These are phyloP conservation scores for Candida vartiovaarae DNA, from an alignment of 805 yeast genomes.

Conservation along the genomic window DNA sequence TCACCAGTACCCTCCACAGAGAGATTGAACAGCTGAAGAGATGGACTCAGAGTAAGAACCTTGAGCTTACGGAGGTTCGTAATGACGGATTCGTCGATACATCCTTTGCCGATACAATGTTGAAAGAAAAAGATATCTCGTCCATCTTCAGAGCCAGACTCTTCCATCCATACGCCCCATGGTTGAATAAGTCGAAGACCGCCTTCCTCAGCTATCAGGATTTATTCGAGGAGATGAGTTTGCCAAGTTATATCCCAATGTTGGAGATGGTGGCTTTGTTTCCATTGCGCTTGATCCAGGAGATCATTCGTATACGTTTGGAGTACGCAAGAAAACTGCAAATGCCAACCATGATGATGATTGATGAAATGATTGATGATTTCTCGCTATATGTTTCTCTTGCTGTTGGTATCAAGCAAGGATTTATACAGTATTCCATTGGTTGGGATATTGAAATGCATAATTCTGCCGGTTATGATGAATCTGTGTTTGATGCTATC, in stretches of 20 bases:
- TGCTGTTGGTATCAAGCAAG: constrained; percentile 67
- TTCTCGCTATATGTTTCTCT: constrained; percentile 69
- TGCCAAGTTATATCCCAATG: constrained; percentile 66
- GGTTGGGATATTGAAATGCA: constrained; percentile 66
- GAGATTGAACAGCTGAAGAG: constrained; percentile 53
- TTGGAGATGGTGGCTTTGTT: constrained; percentile 62
- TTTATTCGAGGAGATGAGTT: constrained; percentile 55
- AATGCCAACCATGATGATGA: constrained; percentile 91
- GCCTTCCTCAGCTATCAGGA: constrained; percentile 57
- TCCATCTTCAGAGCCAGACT: constrained; percentile 65
- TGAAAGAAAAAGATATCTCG: constrained; percentile 74
- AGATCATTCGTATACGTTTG: constrained; percentile 66
- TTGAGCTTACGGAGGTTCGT: constrained; percentile 48
- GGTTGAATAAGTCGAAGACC: constrained; percentile 76
- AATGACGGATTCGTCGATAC: constrained; percentile 44
- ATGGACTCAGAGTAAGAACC: constrained; percentile 83
- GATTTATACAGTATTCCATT: constrained; percentile 49
- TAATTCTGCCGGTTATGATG: constrained; percentile 59
- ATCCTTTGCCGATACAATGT: constrained; percentile 73
- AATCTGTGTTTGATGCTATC: constrained; percentile 65
- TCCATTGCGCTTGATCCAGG: constrained; percentile 75
- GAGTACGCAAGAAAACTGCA: constrained; percentile 69
- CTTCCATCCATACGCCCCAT: constrained; percentile 63
- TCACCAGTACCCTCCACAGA: constrained; percentile 58
- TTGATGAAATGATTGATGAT: constrained; percentile 88